Evolutionary conservation across 192 early-diverging fungal genomes (phyloP), one percentile per base, ranked within the genome.

Genomic region (Podila epicladia): DNA sequence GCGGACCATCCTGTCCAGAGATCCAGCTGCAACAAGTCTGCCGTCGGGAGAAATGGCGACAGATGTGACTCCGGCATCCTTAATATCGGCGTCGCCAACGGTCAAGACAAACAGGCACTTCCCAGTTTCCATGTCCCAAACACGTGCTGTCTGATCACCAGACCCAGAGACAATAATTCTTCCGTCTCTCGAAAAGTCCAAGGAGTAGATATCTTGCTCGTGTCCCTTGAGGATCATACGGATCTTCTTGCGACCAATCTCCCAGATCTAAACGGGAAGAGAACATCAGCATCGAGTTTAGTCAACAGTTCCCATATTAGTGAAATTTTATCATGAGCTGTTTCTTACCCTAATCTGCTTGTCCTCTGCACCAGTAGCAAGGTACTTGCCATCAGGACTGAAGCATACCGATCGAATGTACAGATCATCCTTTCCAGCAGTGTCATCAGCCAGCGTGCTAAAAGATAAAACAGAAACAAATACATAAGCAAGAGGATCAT

Each of bases 391-490:
- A 73, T 97, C 96, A 19, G 98, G 97, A 73, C 93, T 95, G 75
- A 99, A 99, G 86, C 94, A 94, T 49, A 99, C 97, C 7, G 94
- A 95, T 29, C 98, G 93, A 82, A 99, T 96, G 70, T 99, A 99
- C 60, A 98, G 85, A 84, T 99, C 98, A 55, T 89, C 87, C 71
- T 91, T 89, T 84, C 91, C 89, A 33, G 89, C 90, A 51, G 82
- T 89, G 58, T 95, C 92, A 82, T 97, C 96, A 15, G 88, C 87
- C 64, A 97, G 85, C 51, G 91, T 90, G 74, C 91, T 96, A 82
- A 37, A 95, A 82, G 35, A 35, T 4, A 55, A n/a, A 37, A 38
- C 24, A 22, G 33, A 45, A 13, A 5, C 57, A 35, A 22, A 41
- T 37, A 20, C 38, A 15, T 45, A 17, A 45, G 13, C 8, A 45